Evolutionary conservation across 2,329 filamentous ascomycete species (phyloP), one percentile per base, ranked within the genome.

Genomic region (Didymella arachidicola): DNA sequence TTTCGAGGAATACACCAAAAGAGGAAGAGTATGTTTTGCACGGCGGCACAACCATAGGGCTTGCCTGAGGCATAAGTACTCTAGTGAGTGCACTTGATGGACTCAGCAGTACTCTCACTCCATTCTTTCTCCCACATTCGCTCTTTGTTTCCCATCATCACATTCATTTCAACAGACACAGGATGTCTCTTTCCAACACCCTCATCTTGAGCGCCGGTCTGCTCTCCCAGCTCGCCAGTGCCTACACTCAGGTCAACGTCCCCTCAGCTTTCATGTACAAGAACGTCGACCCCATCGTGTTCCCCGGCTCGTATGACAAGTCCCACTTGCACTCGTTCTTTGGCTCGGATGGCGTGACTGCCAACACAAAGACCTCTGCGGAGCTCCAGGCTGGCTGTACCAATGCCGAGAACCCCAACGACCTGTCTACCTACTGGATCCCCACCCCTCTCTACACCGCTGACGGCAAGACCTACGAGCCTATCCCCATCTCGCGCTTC

Each of bases 361-460:
- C 70, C 27, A 71, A 72, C 58, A 77, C 77, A 12, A 77, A 71
- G 8, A 77, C 73, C 1, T 77, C 72, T 26, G 70, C 71, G 3
- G 70, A 74, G 54, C 72, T 83, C 1, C 79, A 80, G 39, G 63
- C 68, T 3, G 80, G 81, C 8, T 83, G 81, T 72, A 78, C 79
- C 10, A 78, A 74, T 8, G 77, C 73, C 16, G 70, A 80, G 59
- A 82, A 82, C 69, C 77, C 79, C 19, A 82, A 83, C 53, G 81
- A 83, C 56, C 68, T 81, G 1, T 81, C 78, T 0, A 70, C 77
- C 4, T 82, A 83, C 73, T 83, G 79, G 80, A 72, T 77, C 0
- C 80, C 80, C 0, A 82, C 80, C 0, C 71, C 81, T 16, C 73
- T 79, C 1, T 77, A 75, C 63, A 76, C 74, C 36, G 64, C 74